phyloP scores from a whole-genome alignment of 805 yeast species.

The Monosporozyma servazzii region DNA sequence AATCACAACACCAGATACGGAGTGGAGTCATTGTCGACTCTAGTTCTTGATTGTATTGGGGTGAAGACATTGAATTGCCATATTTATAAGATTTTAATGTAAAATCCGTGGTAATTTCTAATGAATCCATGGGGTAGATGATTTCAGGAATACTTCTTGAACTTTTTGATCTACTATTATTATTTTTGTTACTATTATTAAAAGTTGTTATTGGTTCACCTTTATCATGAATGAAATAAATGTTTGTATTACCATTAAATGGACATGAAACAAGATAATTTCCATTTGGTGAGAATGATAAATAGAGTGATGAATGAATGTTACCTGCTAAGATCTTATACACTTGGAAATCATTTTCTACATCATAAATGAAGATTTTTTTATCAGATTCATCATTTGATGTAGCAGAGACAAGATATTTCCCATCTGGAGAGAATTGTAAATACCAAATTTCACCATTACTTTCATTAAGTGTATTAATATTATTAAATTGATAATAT shows the following conservation, averaged over 20 bases:
- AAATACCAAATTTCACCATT: constrained; percentile 78
- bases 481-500: constrained; percentile 11
- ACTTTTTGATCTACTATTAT: too few species aligned
- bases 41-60: background rate
- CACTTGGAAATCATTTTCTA: constrained; percentile 36
- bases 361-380: constrained; percentile 56
- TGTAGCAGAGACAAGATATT: constrained; percentile 66
- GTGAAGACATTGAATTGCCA: background rate
- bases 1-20: constrained; percentile 54
- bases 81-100: background rate
- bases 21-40: constrained; percentile 10
- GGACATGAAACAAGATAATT: constrained; percentile 58
- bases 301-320: constrained; percentile 48
- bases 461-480: constrained; percentile 35
- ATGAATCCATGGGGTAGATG: constrained; percentile 26
- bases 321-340: constrained; percentile 36
- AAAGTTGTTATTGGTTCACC: constrained; percentile 10
- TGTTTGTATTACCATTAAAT: constrained; percentile 56
- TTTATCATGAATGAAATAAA: constrained; percentile 53
- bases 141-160: constrained; percentile 18
- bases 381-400: constrained; percentile 41
- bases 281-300: constrained; percentile 73
- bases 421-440: constrained; percentile 70
- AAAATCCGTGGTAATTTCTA: constrained; percentile 12
- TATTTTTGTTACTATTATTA: too few species aligned